Evolutionary conservation across 305 asterid species (phyloP).

Genomic region (Fraxinus ornus): DNA sequence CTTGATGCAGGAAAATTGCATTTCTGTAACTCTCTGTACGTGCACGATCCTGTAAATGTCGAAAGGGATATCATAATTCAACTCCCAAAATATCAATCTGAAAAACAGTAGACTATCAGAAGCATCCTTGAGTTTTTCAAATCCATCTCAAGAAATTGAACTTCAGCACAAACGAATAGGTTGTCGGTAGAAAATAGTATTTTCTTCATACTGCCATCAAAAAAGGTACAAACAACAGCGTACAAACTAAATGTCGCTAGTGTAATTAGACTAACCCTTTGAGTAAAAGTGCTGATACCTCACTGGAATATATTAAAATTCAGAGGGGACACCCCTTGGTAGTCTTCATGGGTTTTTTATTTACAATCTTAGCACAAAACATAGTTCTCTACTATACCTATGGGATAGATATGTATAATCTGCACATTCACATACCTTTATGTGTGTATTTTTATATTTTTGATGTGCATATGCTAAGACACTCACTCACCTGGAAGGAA

Average conservation of each 20-base stretch:
- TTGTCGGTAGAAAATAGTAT: not conserved
- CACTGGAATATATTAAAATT: not conserved
- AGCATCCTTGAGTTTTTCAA: not conserved
- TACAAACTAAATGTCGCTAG: not conserved
- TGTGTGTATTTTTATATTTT: not conserved
- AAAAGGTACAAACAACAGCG: not conserved
- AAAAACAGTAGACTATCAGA: not conserved
- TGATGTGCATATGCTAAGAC: not conserved
- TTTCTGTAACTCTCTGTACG: constrained; percentile 84
- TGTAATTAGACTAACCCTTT: not conserved
- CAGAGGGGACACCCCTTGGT: not conserved
- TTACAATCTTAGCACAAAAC: not conserved
- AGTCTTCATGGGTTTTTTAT: not conserved
- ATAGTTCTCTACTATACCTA: not conserved
- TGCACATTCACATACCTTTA: not conserved
- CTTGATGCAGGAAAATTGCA: constrained; percentile 84
- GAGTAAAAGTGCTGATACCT: not conserved
- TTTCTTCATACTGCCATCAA: not conserved
- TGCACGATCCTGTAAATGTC: constrained; percentile 67
- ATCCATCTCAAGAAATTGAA: not conserved
- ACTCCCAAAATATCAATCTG: not conserved
- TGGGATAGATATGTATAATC: not conserved
- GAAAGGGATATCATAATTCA: constrained; percentile 23
- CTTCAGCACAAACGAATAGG: not conserved
- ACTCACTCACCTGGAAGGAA: not conserved